Conservation (phyloP, 2,329 filamentous ascomycete species). For the Thermomyces lanuginosus region DNA sequence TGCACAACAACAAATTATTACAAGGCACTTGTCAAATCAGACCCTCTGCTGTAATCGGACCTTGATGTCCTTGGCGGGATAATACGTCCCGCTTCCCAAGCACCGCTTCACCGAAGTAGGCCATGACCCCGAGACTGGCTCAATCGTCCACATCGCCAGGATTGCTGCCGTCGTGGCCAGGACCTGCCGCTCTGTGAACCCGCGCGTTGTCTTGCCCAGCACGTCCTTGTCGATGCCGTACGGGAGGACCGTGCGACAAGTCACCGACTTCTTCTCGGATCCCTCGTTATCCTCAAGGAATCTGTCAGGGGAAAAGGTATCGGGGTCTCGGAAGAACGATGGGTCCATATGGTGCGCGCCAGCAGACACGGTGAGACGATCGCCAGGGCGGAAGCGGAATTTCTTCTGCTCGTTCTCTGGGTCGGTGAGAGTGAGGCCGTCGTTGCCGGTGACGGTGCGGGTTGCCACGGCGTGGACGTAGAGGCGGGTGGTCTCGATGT, state of each 20-base stretch:
- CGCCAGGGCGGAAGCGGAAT: conserved; percentile 22
- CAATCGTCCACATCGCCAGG: conserved; percentile 40
- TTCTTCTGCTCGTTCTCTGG: conserved; percentile 21
- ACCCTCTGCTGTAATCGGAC: too few species aligned
- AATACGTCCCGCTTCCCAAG: too few species aligned
- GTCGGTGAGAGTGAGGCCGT: conserved; percentile 25
- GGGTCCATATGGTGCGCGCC: conserved; percentile 29
- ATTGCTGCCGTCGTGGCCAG: conserved; percentile 37
- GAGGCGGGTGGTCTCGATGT: conserved; percentile 32
- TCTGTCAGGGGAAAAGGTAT: conserved; percentile 28
- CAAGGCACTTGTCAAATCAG: too few species aligned
- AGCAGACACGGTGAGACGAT: conserved; percentile 30
- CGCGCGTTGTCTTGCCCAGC: conserved; percentile 31
- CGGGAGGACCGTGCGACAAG: conserved; percentile 29
- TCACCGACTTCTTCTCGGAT: conserved; percentile 19
- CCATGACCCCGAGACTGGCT: too few species aligned
- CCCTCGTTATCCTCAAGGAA: conserved; percentile 30
- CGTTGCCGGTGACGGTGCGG: too few species aligned
- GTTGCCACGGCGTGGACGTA: conserved; percentile 25
- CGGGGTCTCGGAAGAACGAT: conserved; percentile 24
- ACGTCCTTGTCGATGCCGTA: conserved; percentile 35
- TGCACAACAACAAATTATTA: too few species aligned
- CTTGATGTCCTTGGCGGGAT: too few species aligned
- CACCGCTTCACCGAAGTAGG: too few species aligned
- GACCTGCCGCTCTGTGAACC: conserved; percentile 31